Evolutionary conservation across 2,329 filamentous ascomycete genomes (phyloP), one percentile per base, ranked within the genome.

Genomic region (Fulvia fulva): DNA sequence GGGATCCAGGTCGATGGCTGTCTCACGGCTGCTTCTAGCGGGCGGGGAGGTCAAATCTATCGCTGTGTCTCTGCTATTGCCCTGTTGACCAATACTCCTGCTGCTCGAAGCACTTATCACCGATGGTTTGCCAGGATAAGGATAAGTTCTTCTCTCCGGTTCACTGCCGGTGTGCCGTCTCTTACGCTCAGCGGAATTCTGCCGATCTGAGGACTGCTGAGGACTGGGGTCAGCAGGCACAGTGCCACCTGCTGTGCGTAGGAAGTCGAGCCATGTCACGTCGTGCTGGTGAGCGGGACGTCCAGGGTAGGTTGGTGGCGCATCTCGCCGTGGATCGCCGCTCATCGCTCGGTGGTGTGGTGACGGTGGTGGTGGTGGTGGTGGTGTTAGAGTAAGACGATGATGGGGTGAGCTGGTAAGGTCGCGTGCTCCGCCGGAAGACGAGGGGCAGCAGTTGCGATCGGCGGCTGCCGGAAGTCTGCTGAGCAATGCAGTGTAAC

Each of bases 131-230:
- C 43, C 43, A 23, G 62, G 46, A 43, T 67, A 65, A n/a, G 64
- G 64, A 54, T 68, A 66, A 14, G 56, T 56, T 51, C 64, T 55
- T 50, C 63, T 32, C 58, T 63, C 62, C n/a, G 62, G 63, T 32
- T 68, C 63, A 11, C 60, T 53, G 22, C 65, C 63, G 2, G 67
- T 65, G 32, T 69, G 65, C 50, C 67, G 56, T 49, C 68, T 64
- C 57, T 70, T 70, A 12, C 68, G 63, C 8, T 70, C 67, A 2
- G 61, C 57, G 5, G 66, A 68, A n/a, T 65, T 57, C 21, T 53
- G 58, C 23, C 52, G 55, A 23, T 57, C 45, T 37, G 23, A 34
- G 44, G 50, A 50, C 23, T 56, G 30, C 23, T 56, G 30, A 44
- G 53, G 50, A 28, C 44, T 52, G 26, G 44, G 43, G 21, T 55